These are phyloP conservation scores for Aspergillus intermedius DNA, from an alignment of 2,329 filamentous ascomycete species.

Conservation along the genomic window DNA sequence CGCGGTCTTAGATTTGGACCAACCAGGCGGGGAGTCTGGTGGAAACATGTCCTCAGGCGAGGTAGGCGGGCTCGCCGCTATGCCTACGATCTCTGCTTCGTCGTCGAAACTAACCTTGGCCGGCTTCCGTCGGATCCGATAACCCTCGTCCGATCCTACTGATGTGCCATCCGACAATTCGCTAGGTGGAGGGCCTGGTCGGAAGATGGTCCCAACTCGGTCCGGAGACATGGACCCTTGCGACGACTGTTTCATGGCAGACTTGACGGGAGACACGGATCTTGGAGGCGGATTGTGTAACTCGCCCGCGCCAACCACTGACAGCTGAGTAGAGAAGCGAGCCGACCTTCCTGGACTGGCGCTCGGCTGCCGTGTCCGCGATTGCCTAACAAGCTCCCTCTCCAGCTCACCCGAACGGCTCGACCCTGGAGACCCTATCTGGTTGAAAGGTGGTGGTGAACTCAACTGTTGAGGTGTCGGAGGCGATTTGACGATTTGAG, in stretches of 20 bases:
- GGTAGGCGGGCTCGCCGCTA: conserved; percentile 36
- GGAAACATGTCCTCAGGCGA: conserved; percentile 32
- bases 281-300: conserved; percentile 54
- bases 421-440: conserved; percentile 15
- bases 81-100: conserved; percentile 44
- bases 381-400: conserved; percentile 8
- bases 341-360: conserved; percentile 51
- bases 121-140: conserved; percentile 46
- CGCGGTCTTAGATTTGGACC: conserved; percentile 24
- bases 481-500: conserved; percentile 5
- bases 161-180: conserved; percentile 54
- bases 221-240: conserved; percentile 36
- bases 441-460: conserved; percentile 9
- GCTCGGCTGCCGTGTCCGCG: conserved; percentile 30
- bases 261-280: conserved; percentile 57
- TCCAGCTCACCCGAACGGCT: conserved; percentile 11
- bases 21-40: conserved; percentile 29
- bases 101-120: conserved; percentile 65
- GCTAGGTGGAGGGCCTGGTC: conserved; percentile 36
- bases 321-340: conserved; percentile 50
- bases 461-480: conserved; percentile 6
- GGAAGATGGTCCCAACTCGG: conserved; percentile 16
- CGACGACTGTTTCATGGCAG: conserved; percentile 53
- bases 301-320: conserved; percentile 41
- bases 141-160: conserved; percentile 39